Percentiles rank a stretch among this genome's conserved stretches.
Evolutionary conservation across 805 yeast species (phyloP).

Genomic region (Pichia ethanolica): DNA sequence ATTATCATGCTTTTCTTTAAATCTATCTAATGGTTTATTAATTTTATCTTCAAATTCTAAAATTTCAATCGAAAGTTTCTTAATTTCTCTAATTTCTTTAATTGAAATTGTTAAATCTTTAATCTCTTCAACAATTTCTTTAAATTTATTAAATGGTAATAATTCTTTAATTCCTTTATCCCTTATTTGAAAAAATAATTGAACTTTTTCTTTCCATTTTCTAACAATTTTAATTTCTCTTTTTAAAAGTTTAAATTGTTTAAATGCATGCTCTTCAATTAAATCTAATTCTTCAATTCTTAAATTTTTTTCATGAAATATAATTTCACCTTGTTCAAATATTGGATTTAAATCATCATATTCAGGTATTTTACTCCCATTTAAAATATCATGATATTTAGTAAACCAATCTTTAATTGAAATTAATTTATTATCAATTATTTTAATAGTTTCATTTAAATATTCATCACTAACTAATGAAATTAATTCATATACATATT

Average conservation of each 20-base stretch:
- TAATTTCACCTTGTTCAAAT: slow-evolving; percentile 49
- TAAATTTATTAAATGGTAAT: slow-evolving; percentile 26
- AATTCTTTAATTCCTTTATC: neutral
- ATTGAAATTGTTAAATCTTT: slow-evolving; percentile 44
- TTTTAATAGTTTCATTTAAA: slow-evolving; percentile 31
- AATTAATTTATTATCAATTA: slow-evolving; percentile 35
- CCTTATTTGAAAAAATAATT: slow-evolving; percentile 35
- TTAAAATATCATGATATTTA: slow-evolving; percentile 35
- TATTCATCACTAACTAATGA: slow-evolving; percentile 46
- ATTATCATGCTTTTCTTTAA: slow-evolving; percentile 21
- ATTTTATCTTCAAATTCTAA: slow-evolving; percentile 44
- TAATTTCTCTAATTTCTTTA: slow-evolving; percentile 53
- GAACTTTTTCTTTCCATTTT: slow-evolving; percentile 50
- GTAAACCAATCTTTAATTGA: slow-evolving; percentile 46
- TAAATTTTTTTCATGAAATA: slow-evolving; percentile 21
- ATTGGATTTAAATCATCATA: slow-evolving; percentile 38
- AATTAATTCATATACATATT: slow-evolving; percentile 31
- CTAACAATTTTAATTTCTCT: slow-evolving; percentile 38
- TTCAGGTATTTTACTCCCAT: slow-evolving; percentile 37
- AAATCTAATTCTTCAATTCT: neutral
- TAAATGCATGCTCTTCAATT: slow-evolving; percentile 8
- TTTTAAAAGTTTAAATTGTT: slow-evolving; percentile 29
- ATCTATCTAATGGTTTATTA: slow-evolving; percentile 27
- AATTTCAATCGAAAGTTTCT: slow-evolving; percentile 46
- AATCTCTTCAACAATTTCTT: slow-evolving; percentile 36